Evolutionary conservation across 2,329 filamentous ascomycete species (phyloP).

Genomic region (Beauveria australis): DNA sequence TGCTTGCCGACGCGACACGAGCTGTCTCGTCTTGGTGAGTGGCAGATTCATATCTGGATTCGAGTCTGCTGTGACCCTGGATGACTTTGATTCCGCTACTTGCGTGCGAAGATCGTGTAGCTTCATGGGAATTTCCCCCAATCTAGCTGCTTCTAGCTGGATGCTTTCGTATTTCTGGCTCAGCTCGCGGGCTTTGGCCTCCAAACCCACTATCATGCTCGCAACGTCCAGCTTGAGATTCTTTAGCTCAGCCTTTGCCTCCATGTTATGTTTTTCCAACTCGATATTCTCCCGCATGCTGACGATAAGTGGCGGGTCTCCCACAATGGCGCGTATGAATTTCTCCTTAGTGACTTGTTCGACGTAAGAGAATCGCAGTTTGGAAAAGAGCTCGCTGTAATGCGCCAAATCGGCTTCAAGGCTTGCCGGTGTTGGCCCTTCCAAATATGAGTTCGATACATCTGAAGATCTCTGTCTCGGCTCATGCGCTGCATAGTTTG

Average conservation of each 20-base stretch:
- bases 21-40: slow-evolving; percentile 45
- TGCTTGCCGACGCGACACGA: slow-evolving; percentile 42
- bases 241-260: slow-evolving; percentile 68
- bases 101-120: slow-evolving; percentile 40
- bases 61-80: slow-evolving; percentile 26
- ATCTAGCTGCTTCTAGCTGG: slow-evolving; percentile 36
- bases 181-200: slow-evolving; percentile 53
- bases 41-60: slow-evolving; percentile 46
- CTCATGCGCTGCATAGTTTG: slow-evolving; percentile 37
- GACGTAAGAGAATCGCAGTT: slow-evolving; percentile 93
- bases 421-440: slow-evolving; percentile 63
- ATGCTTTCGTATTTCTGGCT: slow-evolving; percentile 44
- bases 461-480: slow-evolving; percentile 57
- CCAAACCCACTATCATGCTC: slow-evolving; percentile 63
- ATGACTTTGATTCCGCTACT: slow-evolving; percentile 36
- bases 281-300: slow-evolving; percentile 73
- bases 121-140: slow-evolving; percentile 44
- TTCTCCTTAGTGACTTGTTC: slow-evolving; percentile 99
- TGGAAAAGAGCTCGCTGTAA: slow-evolving; percentile 92
- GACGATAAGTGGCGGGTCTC: slow-evolving; percentile 80
- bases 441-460: slow-evolving; percentile 55
- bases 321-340: slow-evolving; percentile 86
- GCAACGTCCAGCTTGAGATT: slow-evolving; percentile 72
- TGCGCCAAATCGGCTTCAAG: slow-evolving; percentile 78
- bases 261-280: slow-evolving; percentile 60